Evolutionary conservation across 768 basidiomycete genomes (phyloP).

Genomic region (Lentinula detonsa): DNA sequence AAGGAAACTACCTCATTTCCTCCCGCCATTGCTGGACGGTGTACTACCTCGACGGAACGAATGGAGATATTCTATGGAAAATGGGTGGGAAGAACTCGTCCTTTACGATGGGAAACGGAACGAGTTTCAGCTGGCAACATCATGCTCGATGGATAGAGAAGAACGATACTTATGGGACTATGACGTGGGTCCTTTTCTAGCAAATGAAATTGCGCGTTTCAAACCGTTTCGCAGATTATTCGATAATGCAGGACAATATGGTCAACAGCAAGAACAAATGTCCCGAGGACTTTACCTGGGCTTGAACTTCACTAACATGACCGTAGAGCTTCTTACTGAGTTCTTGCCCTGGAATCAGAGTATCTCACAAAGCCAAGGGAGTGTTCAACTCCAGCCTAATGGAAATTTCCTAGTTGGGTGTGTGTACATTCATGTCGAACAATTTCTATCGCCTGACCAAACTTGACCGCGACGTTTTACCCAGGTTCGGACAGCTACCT

Average conservation of each 20-base stretch:
- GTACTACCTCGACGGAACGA: constrained; percentile 11
- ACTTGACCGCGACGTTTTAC: neutral
- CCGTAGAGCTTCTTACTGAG: neutral
- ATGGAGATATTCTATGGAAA: constrained; percentile 15
- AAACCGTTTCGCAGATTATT: constrained; percentile 2
- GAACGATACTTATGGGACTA: constrained; percentile 9
- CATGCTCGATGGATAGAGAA: constrained; percentile 13
- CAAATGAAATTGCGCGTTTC: neutral
- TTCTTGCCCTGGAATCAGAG: neutral
- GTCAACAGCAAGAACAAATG: neutral
- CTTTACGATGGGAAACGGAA: constrained; percentile 11
- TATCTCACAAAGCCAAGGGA: constrained; percentile 3
- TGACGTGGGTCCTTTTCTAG: neutral
- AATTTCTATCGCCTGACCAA: neutral
- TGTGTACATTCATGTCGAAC: neutral
- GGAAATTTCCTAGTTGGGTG: constrained; percentile 1
- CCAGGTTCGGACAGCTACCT: neutral
- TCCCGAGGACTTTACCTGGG: constrained; percentile 4
- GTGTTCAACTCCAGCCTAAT: constrained; percentile 4
- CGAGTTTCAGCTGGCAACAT: constrained; percentile 14
- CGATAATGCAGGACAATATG: constrained; percentile 3
- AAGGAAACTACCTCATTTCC: constrained; percentile 14
- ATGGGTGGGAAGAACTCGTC: constrained; percentile 12
- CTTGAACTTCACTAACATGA: constrained; percentile 5
- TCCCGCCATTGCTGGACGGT: constrained; percentile 12